Evolutionary conservation across 1,284 basidiomycete genomes (phyloP), one percentile per base, ranked within the genome.

Genomic region (Ustilago trichophora): DNA sequence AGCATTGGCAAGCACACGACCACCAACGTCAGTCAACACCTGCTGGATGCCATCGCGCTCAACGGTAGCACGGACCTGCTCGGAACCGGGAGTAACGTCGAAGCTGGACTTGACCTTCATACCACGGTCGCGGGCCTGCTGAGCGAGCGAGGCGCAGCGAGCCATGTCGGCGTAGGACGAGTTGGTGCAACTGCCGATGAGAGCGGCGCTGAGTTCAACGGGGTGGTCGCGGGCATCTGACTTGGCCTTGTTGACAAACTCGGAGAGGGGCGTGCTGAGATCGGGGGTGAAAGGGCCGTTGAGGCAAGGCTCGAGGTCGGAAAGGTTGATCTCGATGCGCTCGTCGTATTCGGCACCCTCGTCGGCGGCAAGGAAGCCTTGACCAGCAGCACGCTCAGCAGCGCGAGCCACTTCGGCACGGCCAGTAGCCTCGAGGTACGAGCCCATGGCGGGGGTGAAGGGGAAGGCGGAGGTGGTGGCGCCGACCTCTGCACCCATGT

Each of bases 401-500:
- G 91, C 92, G 12, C 84, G 84, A 22, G 94, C 93, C 26, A 96
- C 93, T 27, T 90, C 87, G n/a, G 86, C 88, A 53, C 96, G 88
- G 44, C 91, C 90, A 13, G 96, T 98, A 12, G 93, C 93, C 70
- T 87, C 85, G 25, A 99, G 87, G 83, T 98, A 98, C 24, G 88
- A 85, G 32, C 88, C 87, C 95, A 98, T 98, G 75, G 54, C 75
- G 12, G 87, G 83, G 7, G 92, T 93, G 83, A 97, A 98, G 12
- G 94, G 94, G 87, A 99, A 99, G 3, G 91, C 93, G 1, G 93
- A 95, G 0, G 96, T 98, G 3, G 96, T 99, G 7, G 96, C 96
- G 40, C 96, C 96, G 22, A 98, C 93, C 85, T 99, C 96, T 19
- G 96, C 96, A 58, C 96, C 96, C 96, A 98, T 99, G 83, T 98